These are phyloP conservation scores for Eutrema japonicum DNA, from an alignment of 345 rosid genomes.

Conservation along the genomic window DNA sequence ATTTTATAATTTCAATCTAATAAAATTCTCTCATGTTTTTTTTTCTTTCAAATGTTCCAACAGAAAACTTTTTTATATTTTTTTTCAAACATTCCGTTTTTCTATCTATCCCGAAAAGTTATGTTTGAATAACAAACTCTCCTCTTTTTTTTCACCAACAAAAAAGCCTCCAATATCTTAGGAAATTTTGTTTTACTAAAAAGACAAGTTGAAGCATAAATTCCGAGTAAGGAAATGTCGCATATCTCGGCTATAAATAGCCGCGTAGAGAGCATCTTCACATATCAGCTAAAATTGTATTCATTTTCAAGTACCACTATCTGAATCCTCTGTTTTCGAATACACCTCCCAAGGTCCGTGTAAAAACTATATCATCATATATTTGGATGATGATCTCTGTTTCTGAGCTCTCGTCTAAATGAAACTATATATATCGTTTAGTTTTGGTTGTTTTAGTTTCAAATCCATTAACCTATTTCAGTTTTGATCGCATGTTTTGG, in stretches of 20 bases:
- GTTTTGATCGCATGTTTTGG: background rate
- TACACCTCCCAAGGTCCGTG: constrained; percentile 23
- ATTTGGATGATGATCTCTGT: background rate
- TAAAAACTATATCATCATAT: constrained; percentile 3
- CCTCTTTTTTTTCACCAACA: background rate
- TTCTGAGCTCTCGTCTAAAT: background rate
- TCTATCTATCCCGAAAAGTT: background rate
- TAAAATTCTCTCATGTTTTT: no score
- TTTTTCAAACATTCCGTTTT: background rate
- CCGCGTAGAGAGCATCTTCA: constrained; percentile 14
- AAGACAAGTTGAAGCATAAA: constrained; percentile 26
- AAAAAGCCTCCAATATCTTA: constrained; percentile 6
- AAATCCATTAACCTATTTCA: background rate
- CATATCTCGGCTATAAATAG: constrained; percentile 27
- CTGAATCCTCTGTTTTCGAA: constrained; percentile 5
- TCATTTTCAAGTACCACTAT: constrained; percentile 20
- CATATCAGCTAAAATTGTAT: constrained; percentile 22
- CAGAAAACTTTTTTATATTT: no score
- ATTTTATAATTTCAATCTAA: no score
- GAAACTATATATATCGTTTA: background rate
- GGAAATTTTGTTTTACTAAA: background rate
- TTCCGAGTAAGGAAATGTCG: constrained; percentile 16
- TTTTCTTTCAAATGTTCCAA: no score
- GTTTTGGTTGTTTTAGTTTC: background rate
- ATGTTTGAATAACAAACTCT: constrained; percentile 15